phyloP scores from a whole-genome alignment of 2,329 filamentous ascomycete genomes.

The Fusarium xylarioides region DNA sequence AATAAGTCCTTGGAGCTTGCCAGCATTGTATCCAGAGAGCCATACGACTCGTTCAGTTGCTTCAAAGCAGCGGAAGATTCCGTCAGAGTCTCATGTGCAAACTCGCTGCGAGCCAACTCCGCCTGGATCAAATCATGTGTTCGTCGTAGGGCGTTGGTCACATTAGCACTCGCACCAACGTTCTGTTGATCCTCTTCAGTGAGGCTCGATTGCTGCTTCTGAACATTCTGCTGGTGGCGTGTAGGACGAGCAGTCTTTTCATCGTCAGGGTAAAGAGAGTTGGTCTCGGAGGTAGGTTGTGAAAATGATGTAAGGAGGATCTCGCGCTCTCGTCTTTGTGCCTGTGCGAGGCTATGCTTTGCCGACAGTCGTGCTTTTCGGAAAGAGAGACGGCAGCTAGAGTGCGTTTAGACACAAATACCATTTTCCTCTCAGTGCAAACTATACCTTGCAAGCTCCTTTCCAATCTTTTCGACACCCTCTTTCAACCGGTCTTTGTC shows the following conservation, averaged over 20 bases:
- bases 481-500: constrained; percentile 74
- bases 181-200: constrained; percentile 77
- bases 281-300: constrained; percentile 50
- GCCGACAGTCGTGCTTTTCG: constrained; percentile 83
- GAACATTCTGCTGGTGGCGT: constrained; percentile 36
- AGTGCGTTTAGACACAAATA: constrained; percentile 14
- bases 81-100: constrained; percentile 87
- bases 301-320: constrained; percentile 75
- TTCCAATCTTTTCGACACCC: constrained; percentile 70
- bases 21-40: constrained; percentile 79
- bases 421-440: not conserved
- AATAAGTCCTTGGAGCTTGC: constrained; percentile 78
- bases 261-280: constrained; percentile 43
- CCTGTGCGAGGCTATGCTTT: constrained; percentile 76
- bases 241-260: constrained; percentile 37
- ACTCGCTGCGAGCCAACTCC: constrained; percentile 86
- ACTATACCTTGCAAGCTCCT: constrained; percentile 75
- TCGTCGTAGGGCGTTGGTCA: constrained; percentile 83
- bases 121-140: constrained; percentile 88
- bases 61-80: constrained; percentile 85
- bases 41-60: constrained; percentile 83
- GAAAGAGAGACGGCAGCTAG: constrained; percentile 71
- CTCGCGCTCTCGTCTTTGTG: constrained; percentile 79
- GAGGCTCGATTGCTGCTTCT: constrained; percentile 50
- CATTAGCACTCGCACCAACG: constrained; percentile 79